Evolutionary conservation across 352 stramenopile genomes (phyloP), one percentile per base, ranked within the genome.

Genomic region (Pythium phragmitis): DNA sequence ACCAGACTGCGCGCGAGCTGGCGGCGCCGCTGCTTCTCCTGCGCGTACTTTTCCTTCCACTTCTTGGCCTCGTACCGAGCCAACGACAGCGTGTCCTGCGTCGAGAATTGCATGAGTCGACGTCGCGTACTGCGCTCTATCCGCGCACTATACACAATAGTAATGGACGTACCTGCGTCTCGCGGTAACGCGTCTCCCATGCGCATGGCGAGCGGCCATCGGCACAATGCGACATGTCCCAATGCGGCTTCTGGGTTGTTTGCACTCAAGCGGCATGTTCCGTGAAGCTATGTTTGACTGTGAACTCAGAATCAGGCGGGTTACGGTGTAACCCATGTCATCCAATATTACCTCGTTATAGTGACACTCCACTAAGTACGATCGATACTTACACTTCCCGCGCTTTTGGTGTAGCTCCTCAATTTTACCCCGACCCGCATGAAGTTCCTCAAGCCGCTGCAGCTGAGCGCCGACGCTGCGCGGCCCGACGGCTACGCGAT

Each of bases 11-110:
- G 84, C 30, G 80, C 77, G 37, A 88, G 77, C 58, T 79, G 78
- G 53, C 87, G 83, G 5, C 85, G 82, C 4, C 82, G 76, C 59
- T 80, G 70, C 52, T 84, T 88, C 76, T 92, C 85, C 7, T 78
- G 68, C n/a, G 77, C 4, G 53, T 84, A 94, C 77, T 94, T 92
- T 45, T 89, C 80, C 58, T 88, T 91, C 85, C 85, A 94, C 58
- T 80, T 82, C 46, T 76, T 59, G 14, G 85, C 73, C 66, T 94
- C 85, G 55, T 90, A 89, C 63, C 75, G 71, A 16, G 77, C 80
- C 59, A 91, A 62, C 57, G 71, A 74, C 43, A 91, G 68, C 61
- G 83, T 82, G 48, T 86, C 79, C 85, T 91, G 60, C 51, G 4
- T 33, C n/a, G 16, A 37, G 28, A 61, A 30, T 37, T 39, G 14